These are phyloP conservation scores for Mrakia blollopis DNA, from an alignment of 768 basidiomycete species.

Conservation along the genomic window DNA sequence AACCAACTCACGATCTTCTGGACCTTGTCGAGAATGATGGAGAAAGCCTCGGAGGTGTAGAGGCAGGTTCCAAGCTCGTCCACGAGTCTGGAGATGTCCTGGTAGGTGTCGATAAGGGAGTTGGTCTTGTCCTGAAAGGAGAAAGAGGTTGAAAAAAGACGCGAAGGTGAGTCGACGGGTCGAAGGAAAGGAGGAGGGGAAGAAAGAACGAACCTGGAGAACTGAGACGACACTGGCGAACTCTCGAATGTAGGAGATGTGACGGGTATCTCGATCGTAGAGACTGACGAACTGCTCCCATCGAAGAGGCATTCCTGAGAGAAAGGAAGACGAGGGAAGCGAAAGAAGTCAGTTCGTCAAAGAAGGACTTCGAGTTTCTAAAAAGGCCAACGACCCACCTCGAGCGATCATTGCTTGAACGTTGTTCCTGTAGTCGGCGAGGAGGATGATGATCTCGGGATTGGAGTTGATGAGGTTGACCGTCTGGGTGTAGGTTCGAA, in stretches of 20 bases:
- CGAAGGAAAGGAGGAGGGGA: neutral
- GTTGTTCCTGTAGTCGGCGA: constrained; percentile 90
- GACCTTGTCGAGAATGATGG: constrained; percentile 66
- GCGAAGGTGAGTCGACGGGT: neutral
- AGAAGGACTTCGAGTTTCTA: neutral
- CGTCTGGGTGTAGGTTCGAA: constrained; percentile 95
- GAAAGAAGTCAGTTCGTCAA: neutral
- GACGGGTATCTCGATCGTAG: constrained; percentile 83
- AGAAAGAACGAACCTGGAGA: constrained; percentile 57
- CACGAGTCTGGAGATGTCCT: constrained; percentile 74
- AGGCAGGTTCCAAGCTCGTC: constrained; percentile 83
- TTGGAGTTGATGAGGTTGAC: constrained; percentile 84
- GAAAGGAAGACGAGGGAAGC: constrained; percentile 1
- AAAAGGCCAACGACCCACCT: constrained; percentile 52
- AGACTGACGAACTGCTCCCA: constrained; percentile 98
- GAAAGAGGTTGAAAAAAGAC: neutral
- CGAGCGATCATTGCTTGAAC: constrained; percentile 86
- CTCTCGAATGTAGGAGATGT: constrained; percentile 89
- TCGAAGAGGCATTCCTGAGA: constrained; percentile 79
- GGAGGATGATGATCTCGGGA: constrained; percentile 85
- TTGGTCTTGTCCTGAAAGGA: constrained; percentile 81
- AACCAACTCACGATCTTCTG: constrained; percentile 67
- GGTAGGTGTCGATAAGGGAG: constrained; percentile 82
- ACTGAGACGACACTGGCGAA: constrained; percentile 90
- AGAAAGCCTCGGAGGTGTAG: constrained; percentile 77